These are phyloP conservation scores for Crithidia brevicula DNA, from an alignment of 208 protist species.

Conservation along the genomic window DNA sequence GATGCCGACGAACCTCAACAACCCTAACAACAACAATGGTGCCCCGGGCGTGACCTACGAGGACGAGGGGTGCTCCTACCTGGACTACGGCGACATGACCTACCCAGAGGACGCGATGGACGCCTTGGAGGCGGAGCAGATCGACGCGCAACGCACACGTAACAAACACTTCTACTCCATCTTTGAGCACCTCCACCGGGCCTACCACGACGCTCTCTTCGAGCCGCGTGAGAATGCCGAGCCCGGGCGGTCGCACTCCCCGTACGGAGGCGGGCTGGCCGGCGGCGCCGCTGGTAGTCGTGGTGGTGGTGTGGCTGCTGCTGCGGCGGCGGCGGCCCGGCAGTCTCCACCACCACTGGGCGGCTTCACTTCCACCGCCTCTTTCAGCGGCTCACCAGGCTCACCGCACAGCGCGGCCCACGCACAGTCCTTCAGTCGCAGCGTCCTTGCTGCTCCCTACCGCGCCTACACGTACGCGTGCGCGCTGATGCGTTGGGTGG, in stretches of 20 bases:
- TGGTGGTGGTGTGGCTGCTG: not conserved
- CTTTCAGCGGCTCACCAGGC: conserved; percentile 2
- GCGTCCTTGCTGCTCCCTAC: not conserved
- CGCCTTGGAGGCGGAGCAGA: conserved; percentile 36
- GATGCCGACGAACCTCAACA: not conserved
- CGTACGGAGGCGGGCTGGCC: too few relatives aligned
- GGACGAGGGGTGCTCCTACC: conserved; percentile 49
- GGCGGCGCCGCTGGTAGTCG: not conserved
- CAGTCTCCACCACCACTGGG: conserved; percentile 13
- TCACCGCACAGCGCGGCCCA: not conserved
- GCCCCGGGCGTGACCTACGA: conserved; percentile 1
- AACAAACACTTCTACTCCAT: conserved; percentile 54
- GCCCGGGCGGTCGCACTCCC: not conserved
- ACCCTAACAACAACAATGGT: not conserved
- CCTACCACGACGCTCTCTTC: conserved; percentile 38
- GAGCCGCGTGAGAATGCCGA: conserved; percentile 5
- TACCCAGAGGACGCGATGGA: conserved; percentile 33
- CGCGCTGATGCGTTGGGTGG: conserved; percentile 19
- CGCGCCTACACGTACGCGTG: conserved; percentile 9
- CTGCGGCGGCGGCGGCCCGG: conserved; percentile 3
- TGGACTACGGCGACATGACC: conserved; percentile 25
- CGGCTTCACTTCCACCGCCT: conserved; percentile 11
- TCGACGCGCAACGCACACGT: conserved; percentile 38
- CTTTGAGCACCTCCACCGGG: conserved; percentile 54
- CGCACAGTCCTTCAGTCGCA: not conserved